Evolutionary conservation across 768 basidiomycete genomes (phyloP), one percentile per base, ranked within the genome.

Genomic region (Daedalea quercina): DNA sequence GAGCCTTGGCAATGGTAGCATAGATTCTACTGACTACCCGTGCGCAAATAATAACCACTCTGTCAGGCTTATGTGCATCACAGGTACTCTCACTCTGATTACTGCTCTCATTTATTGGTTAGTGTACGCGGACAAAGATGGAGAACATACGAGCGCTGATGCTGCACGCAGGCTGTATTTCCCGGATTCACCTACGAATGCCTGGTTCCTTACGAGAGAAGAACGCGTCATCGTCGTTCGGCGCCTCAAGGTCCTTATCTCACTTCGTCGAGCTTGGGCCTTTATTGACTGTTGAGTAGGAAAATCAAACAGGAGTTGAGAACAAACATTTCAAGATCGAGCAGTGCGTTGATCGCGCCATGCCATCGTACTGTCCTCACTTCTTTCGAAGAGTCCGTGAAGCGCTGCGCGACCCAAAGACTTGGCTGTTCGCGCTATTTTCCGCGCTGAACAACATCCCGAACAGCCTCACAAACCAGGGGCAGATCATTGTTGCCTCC

Each of bases 301-400:
- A 72, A 66, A 88, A 89, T 56, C 86, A 90, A 78, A 85, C 85
- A 0, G 89, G 88, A 26, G 78, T 89, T 9, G 88, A 90, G 67
- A 90, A 87, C 63, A 91, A 90, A 60, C 76, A 75, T 49, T 90
- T 87, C 70, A 90, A 90, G 70, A 79, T 74, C 50, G 84, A 87
- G 34, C 88, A 90, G 87, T 87, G 51, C 55, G 85, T 74, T 40
- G 40, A 23, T 13, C n/a, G 6, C 17, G 37, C 13, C 19, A 19
- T 3, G 17, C 37, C 17, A 17, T 40, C 37, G 6, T 40, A 17
- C 37, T 15, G 9, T 26, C 7, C 20, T n/a, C 25, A 20, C 28
- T 13, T 46, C 8, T 20, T 22, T n/a, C 12, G 12, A 22, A 48
- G 33, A 24, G 76, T 89, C 74, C 75, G 79, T 20, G 87, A 89